phyloP scores from a whole-genome alignment of 257 asterid species.

The Cynanchum wilfordii region DNA sequence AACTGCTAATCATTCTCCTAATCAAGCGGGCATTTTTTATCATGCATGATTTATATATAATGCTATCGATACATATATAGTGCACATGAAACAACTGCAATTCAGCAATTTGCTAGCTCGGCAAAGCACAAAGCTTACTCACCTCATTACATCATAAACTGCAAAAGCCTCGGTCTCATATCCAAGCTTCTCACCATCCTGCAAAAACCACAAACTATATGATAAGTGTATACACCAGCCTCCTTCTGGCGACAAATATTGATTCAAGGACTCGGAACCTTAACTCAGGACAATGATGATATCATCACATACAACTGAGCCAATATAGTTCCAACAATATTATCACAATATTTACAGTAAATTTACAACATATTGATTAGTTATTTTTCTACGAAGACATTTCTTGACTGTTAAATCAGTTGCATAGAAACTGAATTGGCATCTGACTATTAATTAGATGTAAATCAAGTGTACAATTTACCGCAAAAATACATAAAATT shows the following conservation, averaged over 20 bases:
- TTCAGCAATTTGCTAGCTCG: not conserved
- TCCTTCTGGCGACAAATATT: not conserved
- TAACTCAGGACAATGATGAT: not conserved
- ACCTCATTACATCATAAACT: conserved; percentile 90
- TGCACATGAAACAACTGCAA: not conserved
- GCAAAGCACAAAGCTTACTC: conserved; percentile 14
- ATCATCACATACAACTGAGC: not conserved
- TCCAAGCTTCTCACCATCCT: conserved; percentile 89
- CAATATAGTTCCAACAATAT: not conserved
- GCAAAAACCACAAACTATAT: conserved; percentile 23
- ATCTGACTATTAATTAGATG: not conserved
- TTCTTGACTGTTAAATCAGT: conserved; percentile 1
- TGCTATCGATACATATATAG: not conserved
- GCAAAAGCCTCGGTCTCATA: conserved; percentile 96
- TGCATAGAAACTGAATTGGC: not conserved
- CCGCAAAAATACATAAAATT: not conserved
- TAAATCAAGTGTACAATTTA: not conserved
- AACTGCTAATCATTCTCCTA: not conserved
- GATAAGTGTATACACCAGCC: not conserved
- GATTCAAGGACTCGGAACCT: not conserved
- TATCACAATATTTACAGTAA: not conserved
- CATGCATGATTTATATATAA: too few relatives aligned
- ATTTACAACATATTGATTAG: not conserved
- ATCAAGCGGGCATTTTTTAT: not conserved
- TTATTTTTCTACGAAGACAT: not conserved